Percentiles rank a stretch among this genome's conserved stretches.
phyloP scores from a whole-genome alignment of 495 filamentous ascomycete genomes.

The Penicillium samsonianum region DNA sequence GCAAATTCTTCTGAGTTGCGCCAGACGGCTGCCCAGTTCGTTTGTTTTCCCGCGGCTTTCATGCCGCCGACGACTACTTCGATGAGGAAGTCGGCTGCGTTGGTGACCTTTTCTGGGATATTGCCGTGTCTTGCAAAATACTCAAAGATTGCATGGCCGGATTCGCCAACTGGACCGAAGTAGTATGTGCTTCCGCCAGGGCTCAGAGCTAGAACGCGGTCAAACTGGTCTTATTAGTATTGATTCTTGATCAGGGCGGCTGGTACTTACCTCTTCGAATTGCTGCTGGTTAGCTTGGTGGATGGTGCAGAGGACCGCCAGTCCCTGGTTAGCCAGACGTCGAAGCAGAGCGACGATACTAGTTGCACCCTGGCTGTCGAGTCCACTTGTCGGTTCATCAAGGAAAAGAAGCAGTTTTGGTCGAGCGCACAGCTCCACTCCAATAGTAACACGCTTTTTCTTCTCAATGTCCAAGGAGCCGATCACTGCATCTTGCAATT shows the following conservation, averaged over 20 bases:
- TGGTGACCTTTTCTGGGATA: conserved; percentile 47
- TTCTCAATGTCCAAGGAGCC: conserved; percentile 68
- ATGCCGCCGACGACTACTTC: conserved; percentile 80
- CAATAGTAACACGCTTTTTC: conserved; percentile 72
- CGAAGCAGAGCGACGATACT: conserved; percentile 70
- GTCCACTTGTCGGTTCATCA: conserved; percentile 71
- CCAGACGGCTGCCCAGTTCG: conserved; percentile 80
- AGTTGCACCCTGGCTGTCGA: conserved; percentile 76
- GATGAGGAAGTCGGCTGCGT: conserved; percentile 87
- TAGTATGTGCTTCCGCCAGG: conserved; percentile 66
- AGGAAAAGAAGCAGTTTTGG: conserved; percentile 71
- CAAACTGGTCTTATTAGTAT: conserved; percentile 58
- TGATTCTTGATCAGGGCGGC: conserved; percentile 60
- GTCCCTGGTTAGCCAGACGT: conserved; percentile 65
- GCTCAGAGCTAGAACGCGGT: conserved; percentile 66
- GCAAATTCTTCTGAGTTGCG: conserved; percentile 68
- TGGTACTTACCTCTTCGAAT: conserved; percentile 63
- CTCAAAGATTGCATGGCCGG: conserved; percentile 45
- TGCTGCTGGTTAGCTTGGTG: conserved; percentile 75
- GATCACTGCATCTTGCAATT: conserved; percentile 81
- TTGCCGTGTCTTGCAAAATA: conserved; percentile 56
- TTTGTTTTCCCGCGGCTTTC: conserved; percentile 60
- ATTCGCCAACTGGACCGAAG: conserved; percentile 67
- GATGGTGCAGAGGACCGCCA: conserved; percentile 68
- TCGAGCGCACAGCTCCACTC: conserved; percentile 77